Conservation (phyloP, 306 rosid genomes). For the Gillenia trifoliata region DNA sequence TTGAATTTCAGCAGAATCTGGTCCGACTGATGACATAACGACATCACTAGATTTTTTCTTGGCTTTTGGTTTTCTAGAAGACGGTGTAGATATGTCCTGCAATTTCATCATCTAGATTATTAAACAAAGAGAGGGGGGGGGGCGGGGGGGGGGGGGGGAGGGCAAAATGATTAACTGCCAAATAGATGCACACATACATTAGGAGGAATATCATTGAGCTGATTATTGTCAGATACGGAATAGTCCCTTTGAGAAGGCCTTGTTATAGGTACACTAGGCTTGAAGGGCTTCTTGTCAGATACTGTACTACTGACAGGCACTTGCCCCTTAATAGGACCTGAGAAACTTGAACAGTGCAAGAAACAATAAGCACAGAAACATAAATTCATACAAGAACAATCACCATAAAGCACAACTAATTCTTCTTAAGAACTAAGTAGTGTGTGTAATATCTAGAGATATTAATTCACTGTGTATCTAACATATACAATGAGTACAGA, state of each 20-base stretch:
- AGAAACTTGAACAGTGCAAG: slow-evolving; percentile 97
- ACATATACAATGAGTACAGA: neutral
- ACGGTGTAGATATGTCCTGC: slow-evolving; percentile 56
- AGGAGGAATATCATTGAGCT: slow-evolving; percentile 34
- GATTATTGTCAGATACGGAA: slow-evolving; percentile 39
- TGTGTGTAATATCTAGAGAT: neutral
- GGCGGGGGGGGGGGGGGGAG: too few relatives aligned
- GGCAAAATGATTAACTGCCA: slow-evolving; percentile 12
- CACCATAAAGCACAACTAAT: slow-evolving; percentile 4
- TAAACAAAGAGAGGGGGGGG: neutral
- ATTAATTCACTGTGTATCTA: neutral
- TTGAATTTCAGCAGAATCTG: slow-evolving; percentile 62
- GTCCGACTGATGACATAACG: slow-evolving; percentile 34
- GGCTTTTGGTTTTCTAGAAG: slow-evolving; percentile 74
- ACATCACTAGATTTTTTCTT: slow-evolving; percentile 62
- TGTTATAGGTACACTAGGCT: slow-evolving; percentile 40
- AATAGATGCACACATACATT: slow-evolving; percentile 45
- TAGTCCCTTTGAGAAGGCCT: slow-evolving; percentile 52
- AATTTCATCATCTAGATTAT: slow-evolving; percentile 36
- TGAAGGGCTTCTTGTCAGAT: slow-evolving; percentile 58
- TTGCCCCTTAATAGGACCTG: slow-evolving; percentile 95
- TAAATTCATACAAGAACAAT: slow-evolving; percentile 27
- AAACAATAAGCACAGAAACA: slow-evolving; percentile 79
- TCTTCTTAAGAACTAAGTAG: neutral
- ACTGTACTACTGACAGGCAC: slow-evolving; percentile 44